phyloP scores from a whole-genome alignment of 2,329 filamentous ascomycete genomes.

The Phoma sp. region DNA sequence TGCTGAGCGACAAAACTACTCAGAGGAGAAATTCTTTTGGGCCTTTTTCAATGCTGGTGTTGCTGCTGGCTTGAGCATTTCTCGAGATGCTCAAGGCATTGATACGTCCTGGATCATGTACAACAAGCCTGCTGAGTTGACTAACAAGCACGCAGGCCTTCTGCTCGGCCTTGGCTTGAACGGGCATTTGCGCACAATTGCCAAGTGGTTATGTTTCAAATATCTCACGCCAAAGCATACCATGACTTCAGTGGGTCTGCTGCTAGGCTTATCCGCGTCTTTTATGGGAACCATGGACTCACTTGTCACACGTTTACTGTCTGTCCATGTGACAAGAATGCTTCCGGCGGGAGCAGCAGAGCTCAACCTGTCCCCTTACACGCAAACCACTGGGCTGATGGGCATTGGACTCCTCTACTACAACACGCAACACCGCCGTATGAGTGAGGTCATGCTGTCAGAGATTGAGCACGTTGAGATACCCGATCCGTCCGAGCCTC shows the following conservation, averaged over 20 bases:
- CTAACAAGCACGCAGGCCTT: conserved; percentile 95
- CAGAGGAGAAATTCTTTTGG: conserved; percentile 97
- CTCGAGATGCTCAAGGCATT: conserved; percentile 86
- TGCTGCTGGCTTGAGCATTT: conserved; percentile 89
- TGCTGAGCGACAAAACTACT: conserved; percentile 86
- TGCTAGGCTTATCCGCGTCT: conserved; percentile 89
- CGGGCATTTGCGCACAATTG: conserved; percentile 89
- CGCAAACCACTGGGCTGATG: conserved; percentile 96
- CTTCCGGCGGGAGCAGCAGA: conserved; percentile 90
- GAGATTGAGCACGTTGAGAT: conserved; percentile 90
- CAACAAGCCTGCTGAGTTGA: conserved; percentile 92
- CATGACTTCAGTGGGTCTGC: conserved; percentile 97
- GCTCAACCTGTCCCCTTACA: conserved; percentile 88
- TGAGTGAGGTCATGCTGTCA: conserved; percentile 99
- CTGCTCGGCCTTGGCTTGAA: conserved; percentile 89
- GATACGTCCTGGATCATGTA: conserved; percentile 99
- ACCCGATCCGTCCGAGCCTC: conserved; percentile 70
- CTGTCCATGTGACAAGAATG: conserved; percentile 95
- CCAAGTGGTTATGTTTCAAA: conserved; percentile 99
- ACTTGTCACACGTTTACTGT: conserved; percentile 87
- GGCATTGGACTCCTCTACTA: conserved; percentile 94
- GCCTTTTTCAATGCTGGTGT: conserved; percentile 98
- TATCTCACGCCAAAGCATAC: conserved; percentile 99
- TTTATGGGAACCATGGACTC: conserved; percentile 98
- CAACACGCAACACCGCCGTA: conserved; percentile 92